phyloP scores from a whole-genome alignment of 1,139 yeast genomes.

The Meyerozyma elateridarum region DNA sequence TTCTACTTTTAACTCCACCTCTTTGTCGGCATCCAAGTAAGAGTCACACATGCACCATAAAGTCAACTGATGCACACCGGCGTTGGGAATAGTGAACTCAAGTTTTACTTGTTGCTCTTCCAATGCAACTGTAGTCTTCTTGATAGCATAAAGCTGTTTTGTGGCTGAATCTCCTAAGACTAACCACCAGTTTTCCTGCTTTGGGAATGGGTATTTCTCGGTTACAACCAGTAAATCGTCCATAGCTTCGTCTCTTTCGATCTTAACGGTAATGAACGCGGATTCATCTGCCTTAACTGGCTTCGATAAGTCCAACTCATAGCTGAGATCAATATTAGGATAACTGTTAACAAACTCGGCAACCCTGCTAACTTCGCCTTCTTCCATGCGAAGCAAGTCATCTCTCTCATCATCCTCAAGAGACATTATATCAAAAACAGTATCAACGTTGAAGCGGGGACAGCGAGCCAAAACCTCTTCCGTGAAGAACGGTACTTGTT shows the following conservation, averaged over 20 bases:
- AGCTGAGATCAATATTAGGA: conserved; percentile 76
- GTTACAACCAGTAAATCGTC: conserved; percentile 62
- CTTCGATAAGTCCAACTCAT: conserved; percentile 40
- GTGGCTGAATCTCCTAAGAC: conserved; percentile 65
- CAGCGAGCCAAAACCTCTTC: conserved; percentile 57
- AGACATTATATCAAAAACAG: conserved; percentile 81
- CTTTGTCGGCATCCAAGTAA: conserved; percentile 87
- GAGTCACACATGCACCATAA: conserved; percentile 92
- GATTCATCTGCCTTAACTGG: conserved; percentile 42
- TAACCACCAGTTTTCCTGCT: conserved; percentile 85
- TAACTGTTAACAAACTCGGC: conserved; percentile 87
- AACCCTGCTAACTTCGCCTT: conserved; percentile 50
- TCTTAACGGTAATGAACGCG: conserved; percentile 42
- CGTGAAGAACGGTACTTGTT: conserved; percentile 71
- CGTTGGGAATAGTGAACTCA: conserved; percentile 52
- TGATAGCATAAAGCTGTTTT: conserved; percentile 68
- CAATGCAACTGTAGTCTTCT: conserved; percentile 53
- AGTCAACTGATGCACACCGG: conserved; percentile 58
- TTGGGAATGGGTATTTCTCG: conserved; percentile 50
- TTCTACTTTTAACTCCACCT: conserved; percentile 39
- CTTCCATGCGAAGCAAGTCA: conserved; percentile 52
- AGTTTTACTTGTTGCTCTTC: conserved; percentile 51
- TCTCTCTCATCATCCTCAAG: conserved; percentile 78
- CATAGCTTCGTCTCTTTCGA: conserved; percentile 72
- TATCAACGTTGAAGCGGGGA: conserved; percentile 49